Conservation (phyloP, 108 stramenopile species). For the Parietichytrium sp. region DNA sequence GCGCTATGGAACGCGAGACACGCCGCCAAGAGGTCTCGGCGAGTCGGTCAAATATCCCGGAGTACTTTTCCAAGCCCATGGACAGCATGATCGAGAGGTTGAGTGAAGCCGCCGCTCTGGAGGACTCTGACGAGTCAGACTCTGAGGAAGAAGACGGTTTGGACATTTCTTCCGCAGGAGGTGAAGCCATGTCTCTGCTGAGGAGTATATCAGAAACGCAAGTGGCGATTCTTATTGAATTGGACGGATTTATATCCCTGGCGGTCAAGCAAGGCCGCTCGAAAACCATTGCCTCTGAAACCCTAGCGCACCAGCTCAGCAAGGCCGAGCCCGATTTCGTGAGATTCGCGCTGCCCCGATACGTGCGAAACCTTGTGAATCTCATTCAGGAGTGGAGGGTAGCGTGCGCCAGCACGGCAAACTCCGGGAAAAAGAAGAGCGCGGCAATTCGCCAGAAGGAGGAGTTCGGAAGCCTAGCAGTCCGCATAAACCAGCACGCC, state of each 20-base stretch:
- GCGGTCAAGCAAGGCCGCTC: constrained; percentile 10
- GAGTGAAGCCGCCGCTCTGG: no score
- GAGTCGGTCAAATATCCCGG: no score
- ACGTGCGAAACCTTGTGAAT: not conserved
- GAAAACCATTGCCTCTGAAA: not conserved
- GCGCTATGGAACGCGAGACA: no score
- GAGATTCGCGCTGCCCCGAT: not conserved
- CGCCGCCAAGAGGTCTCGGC: no score
- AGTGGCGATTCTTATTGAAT: constrained; percentile 2
- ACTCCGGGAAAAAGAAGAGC: not conserved
- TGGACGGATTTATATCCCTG: not conserved
- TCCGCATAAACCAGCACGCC: constrained; percentile 24
- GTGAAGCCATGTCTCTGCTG: no score
- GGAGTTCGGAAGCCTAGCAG: not conserved
- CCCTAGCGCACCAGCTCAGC: not conserved
- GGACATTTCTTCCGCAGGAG: no score
- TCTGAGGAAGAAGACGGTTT: no score
- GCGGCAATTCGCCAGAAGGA: not conserved
- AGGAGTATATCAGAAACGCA: not conserved
- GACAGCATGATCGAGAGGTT: no score
- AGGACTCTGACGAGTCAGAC: no score
- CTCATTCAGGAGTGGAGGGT: not conserved
- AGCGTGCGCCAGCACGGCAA: no score
- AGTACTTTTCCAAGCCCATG: no score
- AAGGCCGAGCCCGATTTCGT: constrained; percentile 1